phyloP scores from a whole-genome alignment of 2,329 filamentous ascomycete species.

The Colletotrichum limetticola region DNA sequence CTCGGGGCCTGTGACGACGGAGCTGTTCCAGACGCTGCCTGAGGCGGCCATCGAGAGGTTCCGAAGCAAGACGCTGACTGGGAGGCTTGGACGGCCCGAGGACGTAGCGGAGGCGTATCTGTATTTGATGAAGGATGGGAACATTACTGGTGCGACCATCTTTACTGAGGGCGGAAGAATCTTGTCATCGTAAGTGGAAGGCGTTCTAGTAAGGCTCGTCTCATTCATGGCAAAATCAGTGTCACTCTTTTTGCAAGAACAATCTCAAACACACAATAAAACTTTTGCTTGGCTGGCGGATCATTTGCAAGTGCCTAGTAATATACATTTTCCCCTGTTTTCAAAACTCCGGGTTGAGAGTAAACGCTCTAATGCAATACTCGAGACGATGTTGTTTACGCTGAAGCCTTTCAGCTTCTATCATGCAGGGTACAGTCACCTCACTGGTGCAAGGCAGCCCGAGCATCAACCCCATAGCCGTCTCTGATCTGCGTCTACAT shows the following conservation, averaged over 20 bases:
- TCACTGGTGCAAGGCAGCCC: background rate
- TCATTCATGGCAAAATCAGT: too few relatives aligned
- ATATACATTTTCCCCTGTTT: background rate
- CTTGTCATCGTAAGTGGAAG: background rate
- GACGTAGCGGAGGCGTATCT: constrained; percentile 56
- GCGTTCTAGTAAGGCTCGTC: too few relatives aligned
- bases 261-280: background rate
- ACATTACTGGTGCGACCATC: constrained; percentile 47
- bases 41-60: constrained; percentile 6
- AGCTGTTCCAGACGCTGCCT: constrained; percentile 2
- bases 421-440: background rate
- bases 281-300: background rate
- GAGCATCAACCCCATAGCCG: background rate
- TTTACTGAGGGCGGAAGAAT: constrained; percentile 39
- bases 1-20: constrained; percentile 4
- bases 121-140: constrained; percentile 54
- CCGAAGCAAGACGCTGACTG: background rate
- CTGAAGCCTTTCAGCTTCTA: background rate
- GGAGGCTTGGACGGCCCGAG: constrained; percentile 39
- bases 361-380: background rate
- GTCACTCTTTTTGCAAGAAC: too few relatives aligned
- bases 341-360: background rate
- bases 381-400: background rate
- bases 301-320: background rate
- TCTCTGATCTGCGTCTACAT: background rate